phyloP scores from a whole-genome alignment of 2,329 filamentous ascomycete species.

The Ceratocystis eucalypticola region DNA sequence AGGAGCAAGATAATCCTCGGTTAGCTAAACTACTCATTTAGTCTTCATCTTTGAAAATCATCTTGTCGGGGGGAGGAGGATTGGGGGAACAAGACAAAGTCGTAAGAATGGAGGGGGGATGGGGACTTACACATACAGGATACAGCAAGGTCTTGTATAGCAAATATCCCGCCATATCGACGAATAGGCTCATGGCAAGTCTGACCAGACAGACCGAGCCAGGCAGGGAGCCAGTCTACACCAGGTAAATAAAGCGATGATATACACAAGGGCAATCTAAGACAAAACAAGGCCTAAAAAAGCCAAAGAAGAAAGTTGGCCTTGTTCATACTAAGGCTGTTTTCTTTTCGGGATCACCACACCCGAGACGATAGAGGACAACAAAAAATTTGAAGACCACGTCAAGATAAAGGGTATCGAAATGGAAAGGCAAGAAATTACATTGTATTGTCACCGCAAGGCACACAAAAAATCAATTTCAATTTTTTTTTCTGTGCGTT shows the following conservation, averaged over 20 bases:
- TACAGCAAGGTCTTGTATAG: not conserved
- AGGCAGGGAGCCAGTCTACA: not conserved
- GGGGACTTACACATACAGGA: too few relatives aligned
- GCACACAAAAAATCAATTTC: not conserved
- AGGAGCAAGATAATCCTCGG: not conserved
- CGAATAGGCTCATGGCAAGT: not conserved
- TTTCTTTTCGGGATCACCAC: not conserved
- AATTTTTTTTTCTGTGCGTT: not conserved
- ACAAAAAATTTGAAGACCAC: too few relatives aligned
- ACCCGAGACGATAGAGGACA: too few relatives aligned
- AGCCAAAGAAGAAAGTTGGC: not conserved
- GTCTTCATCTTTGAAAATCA: too few relatives aligned
- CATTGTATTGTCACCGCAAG: too few relatives aligned
- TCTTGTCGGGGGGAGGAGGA: too few relatives aligned
- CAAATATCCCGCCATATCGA: not conserved
- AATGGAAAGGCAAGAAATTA: too few relatives aligned
- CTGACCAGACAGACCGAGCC: not conserved
- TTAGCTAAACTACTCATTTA: too few relatives aligned
- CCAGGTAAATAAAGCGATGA: not conserved
- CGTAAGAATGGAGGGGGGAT: too few relatives aligned
- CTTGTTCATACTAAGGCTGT: not conserved
- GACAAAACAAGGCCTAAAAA: not conserved
- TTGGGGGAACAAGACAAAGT: too few relatives aligned
- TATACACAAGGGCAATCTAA: too few relatives aligned
- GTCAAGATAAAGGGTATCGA: too few relatives aligned